Evolutionary conservation across 306 rosid species (phyloP).

Genomic region (Quillaja saponaria): DNA sequence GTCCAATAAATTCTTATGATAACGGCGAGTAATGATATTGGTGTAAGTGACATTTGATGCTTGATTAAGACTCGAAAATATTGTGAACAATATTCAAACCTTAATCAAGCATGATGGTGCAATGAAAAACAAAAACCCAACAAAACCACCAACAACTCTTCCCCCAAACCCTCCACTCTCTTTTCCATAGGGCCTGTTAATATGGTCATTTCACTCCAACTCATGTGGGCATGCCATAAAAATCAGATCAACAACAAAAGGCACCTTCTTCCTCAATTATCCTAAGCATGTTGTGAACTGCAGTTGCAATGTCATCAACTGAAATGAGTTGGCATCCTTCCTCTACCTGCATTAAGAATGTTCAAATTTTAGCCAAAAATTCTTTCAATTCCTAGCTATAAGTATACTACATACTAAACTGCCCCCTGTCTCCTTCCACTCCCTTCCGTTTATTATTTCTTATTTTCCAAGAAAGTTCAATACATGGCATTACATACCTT

Average conservation of each 20-base stretch:
- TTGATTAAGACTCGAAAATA: too few species aligned
- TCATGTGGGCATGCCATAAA: slow-evolving; percentile 4
- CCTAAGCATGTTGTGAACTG: slow-evolving; percentile 69
- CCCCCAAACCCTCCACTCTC: neutral
- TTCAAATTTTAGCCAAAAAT: slow-evolving; percentile 21
- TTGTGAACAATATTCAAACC: too few species aligned
- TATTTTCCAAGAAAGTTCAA: too few species aligned
- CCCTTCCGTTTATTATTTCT: too few species aligned
- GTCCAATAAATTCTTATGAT: too few species aligned
- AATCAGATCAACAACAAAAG: slow-evolving; percentile 37
- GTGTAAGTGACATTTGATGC: too few species aligned
- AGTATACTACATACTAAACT: too few species aligned
- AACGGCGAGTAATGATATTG: too few species aligned
- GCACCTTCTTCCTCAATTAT: slow-evolving; percentile 66
- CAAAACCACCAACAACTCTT: slow-evolving; percentile 16
- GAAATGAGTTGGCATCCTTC: slow-evolving; percentile 78
- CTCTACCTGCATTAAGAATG: slow-evolving; percentile 59
- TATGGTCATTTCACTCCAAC: slow-evolving; percentile 34
- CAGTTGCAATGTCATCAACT: slow-evolving; percentile 77
- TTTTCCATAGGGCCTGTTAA: slow-evolving; percentile 18
- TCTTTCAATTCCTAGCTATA: neutral
- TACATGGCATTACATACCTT: slow-evolving; percentile 51
- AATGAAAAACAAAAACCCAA: slow-evolving; percentile 3
- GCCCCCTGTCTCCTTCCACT: too few species aligned
- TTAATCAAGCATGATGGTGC: too few species aligned